Evolutionary conservation across 1,139 yeast species (phyloP).

Genomic region (Suhomyces taliae): DNA sequence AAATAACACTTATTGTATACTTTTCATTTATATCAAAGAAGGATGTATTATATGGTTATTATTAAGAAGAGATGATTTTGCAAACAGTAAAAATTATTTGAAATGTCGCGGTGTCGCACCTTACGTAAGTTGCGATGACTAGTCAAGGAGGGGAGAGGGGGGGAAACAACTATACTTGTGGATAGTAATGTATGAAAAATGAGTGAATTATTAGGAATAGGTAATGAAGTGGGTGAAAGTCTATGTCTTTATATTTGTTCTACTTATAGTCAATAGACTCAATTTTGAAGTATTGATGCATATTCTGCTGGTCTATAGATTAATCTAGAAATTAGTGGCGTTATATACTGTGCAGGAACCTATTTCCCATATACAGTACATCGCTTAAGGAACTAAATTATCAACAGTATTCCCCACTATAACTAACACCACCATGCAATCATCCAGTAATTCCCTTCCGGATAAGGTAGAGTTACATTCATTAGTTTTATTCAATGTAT

Average conservation of each 20-base stretch:
- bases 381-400: too few species aligned
- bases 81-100: constrained; percentile 1
- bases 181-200: not conserved
- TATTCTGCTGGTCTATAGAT: too few species aligned
- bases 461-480: constrained; percentile 26
- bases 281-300: too few species aligned
- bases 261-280: too few species aligned
- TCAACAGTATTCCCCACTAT: too few species aligned
- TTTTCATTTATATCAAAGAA: constrained; percentile 3
- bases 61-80: constrained; percentile 6
- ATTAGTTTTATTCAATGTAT: constrained; percentile 28
- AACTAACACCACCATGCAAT: not conserved
- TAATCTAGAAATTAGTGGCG: too few species aligned
- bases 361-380: too few species aligned
- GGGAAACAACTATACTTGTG: too few species aligned
- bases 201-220: not conserved
- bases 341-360: too few species aligned
- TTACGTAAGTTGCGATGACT: constrained; percentile 7
- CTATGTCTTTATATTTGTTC: too few species aligned
- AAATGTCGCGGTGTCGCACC: constrained; percentile 6
- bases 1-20: not conserved
- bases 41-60: not conserved
- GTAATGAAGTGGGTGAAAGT: not conserved
- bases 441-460: not conserved
- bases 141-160: too few species aligned